These are phyloP conservation scores for Anthostomella pinea DNA, from an alignment of 2,329 filamentous ascomycete genomes.

Conservation along the genomic window DNA sequence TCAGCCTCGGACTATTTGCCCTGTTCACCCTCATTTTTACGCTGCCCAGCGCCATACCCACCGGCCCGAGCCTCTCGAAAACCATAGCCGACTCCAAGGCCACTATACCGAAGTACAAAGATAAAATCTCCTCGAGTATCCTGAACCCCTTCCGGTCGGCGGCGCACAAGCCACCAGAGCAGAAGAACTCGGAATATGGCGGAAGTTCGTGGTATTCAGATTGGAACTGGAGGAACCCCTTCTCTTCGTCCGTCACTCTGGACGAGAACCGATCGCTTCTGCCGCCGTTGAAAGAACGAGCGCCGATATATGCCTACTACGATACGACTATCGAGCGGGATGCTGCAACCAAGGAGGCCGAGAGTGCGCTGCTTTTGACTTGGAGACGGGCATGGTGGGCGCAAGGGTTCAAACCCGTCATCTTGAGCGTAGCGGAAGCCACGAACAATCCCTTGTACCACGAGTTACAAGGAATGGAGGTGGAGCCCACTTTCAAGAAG, in stretches of 20 bases:
- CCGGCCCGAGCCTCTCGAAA: conserved; percentile 47
- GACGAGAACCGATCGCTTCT: conserved; percentile 83
- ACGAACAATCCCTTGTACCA: conserved; percentile 78
- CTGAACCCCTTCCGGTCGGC: conserved; percentile 67
- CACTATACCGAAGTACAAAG: conserved; percentile 47
- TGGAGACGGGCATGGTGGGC: conserved; percentile 97
- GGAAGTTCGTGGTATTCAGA: conserved; percentile 83
- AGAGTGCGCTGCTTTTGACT: conserved; percentile 74
- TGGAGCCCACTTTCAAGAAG: conserved; percentile 60
- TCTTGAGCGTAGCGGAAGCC: conserved; percentile 76
- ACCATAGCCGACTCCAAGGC: conserved; percentile 48
- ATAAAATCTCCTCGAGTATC: conserved; percentile 45
- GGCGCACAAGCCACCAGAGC: conserved; percentile 68
- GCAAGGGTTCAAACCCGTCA: conserved; percentile 81
- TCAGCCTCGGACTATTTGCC: conserved; percentile 50
- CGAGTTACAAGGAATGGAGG: conserved; percentile 59
- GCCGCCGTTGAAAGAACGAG: conserved; percentile 68
- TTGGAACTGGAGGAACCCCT: conserved; percentile 88
- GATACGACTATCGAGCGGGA: conserved; percentile 65
- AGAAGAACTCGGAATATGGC: conserved; percentile 74
- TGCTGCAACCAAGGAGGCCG: conserved; percentile 63
- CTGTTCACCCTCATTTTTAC: conserved; percentile 52
- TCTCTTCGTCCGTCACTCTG: conserved; percentile 75
- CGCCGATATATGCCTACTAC: conserved; percentile 88
- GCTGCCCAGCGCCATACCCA: conserved; percentile 47